phyloP scores from a whole-genome alignment of 2,329 filamentous ascomycete genomes.

The Verticillium longisporum region DNA sequence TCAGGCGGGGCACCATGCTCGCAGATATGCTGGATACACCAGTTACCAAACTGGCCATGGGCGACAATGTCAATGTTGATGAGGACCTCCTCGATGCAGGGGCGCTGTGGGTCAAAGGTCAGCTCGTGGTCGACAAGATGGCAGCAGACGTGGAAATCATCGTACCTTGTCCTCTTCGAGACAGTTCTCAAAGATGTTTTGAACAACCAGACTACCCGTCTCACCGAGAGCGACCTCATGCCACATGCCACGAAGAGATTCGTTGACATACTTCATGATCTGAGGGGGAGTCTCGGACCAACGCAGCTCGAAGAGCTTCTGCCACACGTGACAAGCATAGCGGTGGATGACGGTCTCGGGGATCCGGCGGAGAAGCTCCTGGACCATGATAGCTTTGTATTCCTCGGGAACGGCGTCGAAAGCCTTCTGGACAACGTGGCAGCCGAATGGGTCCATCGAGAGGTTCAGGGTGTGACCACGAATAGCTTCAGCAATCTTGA shows the following conservation, averaged over 20 bases:
- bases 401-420: slow-evolving; percentile 97
- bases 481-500: slow-evolving; percentile 90
- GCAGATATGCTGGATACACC: slow-evolving; percentile 99
- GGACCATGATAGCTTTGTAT: slow-evolving; percentile 98
- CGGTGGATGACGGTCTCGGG: slow-evolving; percentile 97
- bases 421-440: slow-evolving; percentile 96
- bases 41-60: slow-evolving; percentile 97
- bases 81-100: slow-evolving; percentile 94
- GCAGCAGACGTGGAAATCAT: background rate
- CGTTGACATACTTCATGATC: slow-evolving; percentile 98
- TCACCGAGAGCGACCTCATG: slow-evolving; percentile 95
- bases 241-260: slow-evolving; percentile 94
- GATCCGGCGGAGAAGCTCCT: slow-evolving; percentile 88
- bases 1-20: slow-evolving; percentile 90
- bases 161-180: slow-evolving; percentile 94
- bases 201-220: slow-evolving; percentile 94
- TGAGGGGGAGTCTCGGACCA: slow-evolving; percentile 93
- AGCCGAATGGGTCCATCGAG: slow-evolving; percentile 98
- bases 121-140: background rate
- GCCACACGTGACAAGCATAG: slow-evolving; percentile 98
- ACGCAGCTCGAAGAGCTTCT: slow-evolving; percentile 96
- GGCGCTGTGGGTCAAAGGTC: slow-evolving; percentile 56
- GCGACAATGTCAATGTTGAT: slow-evolving; percentile 93
- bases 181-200: slow-evolving; percentile 99
- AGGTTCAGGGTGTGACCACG: slow-evolving; percentile 88